Conservation (phyloP, 1,284 basidiomycete genomes). For the Apiotrichum mycotoxinovorans region DNA sequence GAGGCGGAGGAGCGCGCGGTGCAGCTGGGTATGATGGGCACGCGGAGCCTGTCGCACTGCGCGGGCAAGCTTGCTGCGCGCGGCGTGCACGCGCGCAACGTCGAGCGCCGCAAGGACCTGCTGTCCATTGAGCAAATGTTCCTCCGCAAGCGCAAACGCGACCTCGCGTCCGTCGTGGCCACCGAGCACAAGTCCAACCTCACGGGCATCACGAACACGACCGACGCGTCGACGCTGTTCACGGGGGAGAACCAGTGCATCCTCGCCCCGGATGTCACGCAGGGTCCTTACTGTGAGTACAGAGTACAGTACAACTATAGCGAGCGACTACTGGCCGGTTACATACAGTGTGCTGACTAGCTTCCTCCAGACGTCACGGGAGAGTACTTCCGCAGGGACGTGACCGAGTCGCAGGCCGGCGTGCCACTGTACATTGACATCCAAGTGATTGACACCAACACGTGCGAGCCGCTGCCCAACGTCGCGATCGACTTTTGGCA, state of each 20-base stretch:
- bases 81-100: conserved; percentile 10
- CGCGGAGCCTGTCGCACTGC: conserved; percentile 15
- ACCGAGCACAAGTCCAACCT: conserved; percentile 13
- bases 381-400: conserved; percentile 52
- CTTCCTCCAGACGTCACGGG: conserved; percentile 18
- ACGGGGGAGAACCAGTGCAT: conserved; percentile 13
- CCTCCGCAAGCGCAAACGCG: background rate
- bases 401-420: conserved; percentile 57
- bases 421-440: conserved; percentile 48
- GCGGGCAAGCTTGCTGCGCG: conserved; percentile 5
- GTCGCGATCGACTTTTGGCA: conserved; percentile 69
- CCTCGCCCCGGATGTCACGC: conserved; percentile 22
- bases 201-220: conserved; percentile 17
- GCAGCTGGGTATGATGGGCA: conserved; percentile 5
- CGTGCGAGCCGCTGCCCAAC: conserved; percentile 64
- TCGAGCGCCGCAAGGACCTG: conserved; percentile 3
- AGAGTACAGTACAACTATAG: no score
- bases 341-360: background rate
- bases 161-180: conserved; percentile 2
- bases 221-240: conserved; percentile 14
- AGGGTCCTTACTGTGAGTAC: conserved; percentile 24
- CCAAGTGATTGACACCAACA: conserved; percentile 61
- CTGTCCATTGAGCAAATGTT: background rate
- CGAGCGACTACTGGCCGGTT: no score
- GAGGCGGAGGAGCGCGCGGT: conserved; percentile 10